phyloP scores from a whole-genome alignment of 345 rosid genomes.

The Viola odorata region DNA sequence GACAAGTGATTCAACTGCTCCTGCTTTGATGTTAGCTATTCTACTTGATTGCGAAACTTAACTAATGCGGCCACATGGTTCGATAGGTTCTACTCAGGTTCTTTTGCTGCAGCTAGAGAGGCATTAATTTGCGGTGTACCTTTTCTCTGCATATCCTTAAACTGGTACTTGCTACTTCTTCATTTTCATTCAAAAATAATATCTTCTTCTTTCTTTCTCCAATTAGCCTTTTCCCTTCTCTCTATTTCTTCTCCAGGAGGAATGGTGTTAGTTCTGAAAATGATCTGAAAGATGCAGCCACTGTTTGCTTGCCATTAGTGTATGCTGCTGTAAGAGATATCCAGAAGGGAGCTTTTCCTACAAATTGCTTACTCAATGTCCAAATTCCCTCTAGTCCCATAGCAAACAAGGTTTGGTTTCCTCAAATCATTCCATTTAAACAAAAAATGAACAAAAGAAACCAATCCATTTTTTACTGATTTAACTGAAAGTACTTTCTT shows the following conservation, averaged over 20 bases:
- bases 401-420: conserved; percentile 12
- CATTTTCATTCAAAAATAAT: background rate
- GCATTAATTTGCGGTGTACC: conserved; percentile 20
- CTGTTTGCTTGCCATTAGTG: conserved; percentile 13
- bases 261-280: conserved; percentile 10
- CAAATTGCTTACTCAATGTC: conserved; percentile 8
- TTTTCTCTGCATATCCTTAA: conserved; percentile 16
- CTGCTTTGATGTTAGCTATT: no score
- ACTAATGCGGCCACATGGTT: background rate
- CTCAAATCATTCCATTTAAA: no score
- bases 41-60: no score
- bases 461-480: no score
- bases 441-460: no score
- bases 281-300: conserved; percentile 17
- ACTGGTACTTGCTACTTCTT: conserved; percentile 8
- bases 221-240: background rate
- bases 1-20: no score
- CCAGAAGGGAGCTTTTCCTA: conserved; percentile 9
- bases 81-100: conserved; percentile 15
- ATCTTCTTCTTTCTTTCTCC: background rate
- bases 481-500: no score
- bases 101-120: conserved; percentile 20
- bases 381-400: conserved; percentile 16
- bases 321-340: conserved; percentile 15
- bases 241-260: conserved; percentile 8